Conservation (phyloP, 495 filamentous ascomycete genomes). For the Delitschia confertaspora region DNA sequence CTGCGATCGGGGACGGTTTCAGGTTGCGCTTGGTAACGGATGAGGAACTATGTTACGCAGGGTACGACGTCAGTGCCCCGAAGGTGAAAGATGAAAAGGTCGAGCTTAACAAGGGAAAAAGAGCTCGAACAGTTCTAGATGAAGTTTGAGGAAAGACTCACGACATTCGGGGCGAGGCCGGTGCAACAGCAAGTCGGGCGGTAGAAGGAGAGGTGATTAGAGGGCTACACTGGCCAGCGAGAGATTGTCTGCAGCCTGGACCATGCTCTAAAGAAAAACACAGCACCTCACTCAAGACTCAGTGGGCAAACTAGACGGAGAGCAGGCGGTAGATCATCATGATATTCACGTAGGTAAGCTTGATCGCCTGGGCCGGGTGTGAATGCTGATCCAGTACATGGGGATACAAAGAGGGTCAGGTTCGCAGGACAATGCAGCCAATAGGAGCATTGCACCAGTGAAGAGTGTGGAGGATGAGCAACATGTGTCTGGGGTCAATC, state of each 20-base stretch:
- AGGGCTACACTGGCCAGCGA: constrained; percentile 14
- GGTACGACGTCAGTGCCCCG: constrained; percentile 24
- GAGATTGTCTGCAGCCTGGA: constrained; percentile 15
- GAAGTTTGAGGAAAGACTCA: constrained; percentile 23
- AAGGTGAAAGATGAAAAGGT: constrained; percentile 2
- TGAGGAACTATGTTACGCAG: constrained; percentile 26
- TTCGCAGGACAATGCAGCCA: constrained; percentile 24
- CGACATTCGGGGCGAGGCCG: constrained; percentile 22
- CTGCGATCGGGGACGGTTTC: constrained; percentile 27
- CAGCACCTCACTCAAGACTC: constrained; percentile 18
- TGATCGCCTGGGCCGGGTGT: constrained; percentile 24
- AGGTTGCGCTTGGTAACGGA: constrained; percentile 26
- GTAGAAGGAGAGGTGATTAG: constrained; percentile 1
- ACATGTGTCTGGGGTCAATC: constrained; percentile 20
- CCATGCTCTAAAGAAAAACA: not conserved
- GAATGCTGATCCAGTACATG: constrained; percentile 29
- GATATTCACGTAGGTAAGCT: constrained; percentile 29
- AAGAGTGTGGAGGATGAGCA: constrained; percentile 18
- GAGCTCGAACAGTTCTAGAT: constrained; percentile 3
- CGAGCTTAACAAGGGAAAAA: constrained; percentile 5
- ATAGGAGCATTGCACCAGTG: constrained; percentile 14
- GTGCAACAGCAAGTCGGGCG: not conserved
- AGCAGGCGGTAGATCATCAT: constrained; percentile 28
- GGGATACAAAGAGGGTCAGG: constrained; percentile 26
- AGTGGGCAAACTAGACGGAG: constrained; percentile 10